Percentiles rank a stretch among this genome's conserved stretches.
These are phyloP conservation scores for Candida andamanensis DNA, from an alignment of 805 yeast genomes.

Conservation along the genomic window DNA sequence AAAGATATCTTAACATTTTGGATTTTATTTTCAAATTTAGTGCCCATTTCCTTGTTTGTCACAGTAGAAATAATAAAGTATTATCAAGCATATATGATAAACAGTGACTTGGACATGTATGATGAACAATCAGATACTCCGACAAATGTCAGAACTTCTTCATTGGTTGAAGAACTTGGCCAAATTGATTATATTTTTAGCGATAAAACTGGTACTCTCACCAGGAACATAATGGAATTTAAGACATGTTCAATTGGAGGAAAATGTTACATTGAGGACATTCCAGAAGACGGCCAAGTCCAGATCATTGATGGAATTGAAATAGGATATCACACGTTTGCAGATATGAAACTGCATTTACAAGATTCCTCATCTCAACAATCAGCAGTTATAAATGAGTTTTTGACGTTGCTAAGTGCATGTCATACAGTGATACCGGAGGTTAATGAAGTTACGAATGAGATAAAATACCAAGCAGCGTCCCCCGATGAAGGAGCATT, in stretches of 20 bases:
- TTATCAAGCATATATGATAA: conserved; percentile 90
- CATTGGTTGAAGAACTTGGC: conserved; percentile 94
- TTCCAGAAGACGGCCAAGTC: conserved; percentile 86
- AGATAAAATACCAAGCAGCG: conserved; percentile 93
- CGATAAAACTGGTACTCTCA: conserved; percentile 95
- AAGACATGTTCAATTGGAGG: conserved; percentile 93
- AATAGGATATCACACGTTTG: conserved; percentile 71
- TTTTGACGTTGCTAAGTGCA: conserved; percentile 77
- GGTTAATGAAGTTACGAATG: conserved; percentile 47
- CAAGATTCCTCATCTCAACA: conserved; percentile 42
- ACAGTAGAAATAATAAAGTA: conserved; percentile 94
- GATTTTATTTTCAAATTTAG: conserved; percentile 93
- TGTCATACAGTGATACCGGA: conserved; percentile 99
- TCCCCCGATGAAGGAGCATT: conserved; percentile 99
- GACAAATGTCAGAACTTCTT: conserved; percentile 89
- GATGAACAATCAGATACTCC: conserved; percentile 87
- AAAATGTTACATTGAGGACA: conserved; percentile 74
- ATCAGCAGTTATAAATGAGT: conserved; percentile 57
- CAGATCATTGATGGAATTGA: conserved; percentile 72
- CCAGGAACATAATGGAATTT: conserved; percentile 95
- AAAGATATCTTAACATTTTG: conserved; percentile 87
- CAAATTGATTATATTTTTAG: conserved; percentile 95
- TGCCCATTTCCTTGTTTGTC: conserved; percentile 95
- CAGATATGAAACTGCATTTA: conserved; percentile 42
- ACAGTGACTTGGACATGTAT: conserved; percentile 92